Base-by-base conservation (phyloP, 2,329 filamentous ascomycete genomes). In the Xylariaceae sp. region DNA sequence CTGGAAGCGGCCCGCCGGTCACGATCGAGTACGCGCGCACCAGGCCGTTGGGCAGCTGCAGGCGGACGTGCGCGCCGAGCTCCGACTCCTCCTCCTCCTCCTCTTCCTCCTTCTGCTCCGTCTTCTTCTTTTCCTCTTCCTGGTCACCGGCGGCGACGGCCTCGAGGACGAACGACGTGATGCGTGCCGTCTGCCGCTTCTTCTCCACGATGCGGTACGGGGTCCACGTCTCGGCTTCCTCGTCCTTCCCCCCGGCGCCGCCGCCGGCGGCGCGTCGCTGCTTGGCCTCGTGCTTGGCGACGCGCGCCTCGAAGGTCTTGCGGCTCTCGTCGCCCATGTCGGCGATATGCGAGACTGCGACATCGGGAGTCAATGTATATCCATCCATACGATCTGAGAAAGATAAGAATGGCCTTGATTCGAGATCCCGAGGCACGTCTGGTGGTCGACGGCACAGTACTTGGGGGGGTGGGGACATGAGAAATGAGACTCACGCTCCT, bases 21-120 rank as follows among this genome's bases (percentile, higher is more conserved):
- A 80, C 68, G 22, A 83, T 58, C 0, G 77, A 81, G 47, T 82
- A 83, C 0, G 70, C 65, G 8, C 79, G 61, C 1, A 73, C 52
- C 0, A 81, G 55, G 1, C 70, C 71, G 24, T 70, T 72, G 1
- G 67, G 69, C 1, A 83, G 60, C 43, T 63, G 72, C 15, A 83
- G 46, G 24, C 69, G 67, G 1, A 70, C 72, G 46, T 81, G 75
- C 8, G 68, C 63, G 2, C 75, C 77, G 5, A 43, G 40, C 24
- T 32, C 40, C 3, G 57, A 38, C 17, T 57, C 47, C 3, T 63
- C 53, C 12, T 23, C 21, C 21, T 23, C 21, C 53, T n/a, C n/a
- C n/a, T n/a, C n/a, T n/a, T n/a, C n/a, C n/a, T n/a, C n/a, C n/a
- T n/a, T n/a, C n/a, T n/a, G n/a, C n/a, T n/a, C n/a, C n/a, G n/a